Conservation (phyloP, 257 asterid genomes). For the Solanum sparsipilum region DNA sequence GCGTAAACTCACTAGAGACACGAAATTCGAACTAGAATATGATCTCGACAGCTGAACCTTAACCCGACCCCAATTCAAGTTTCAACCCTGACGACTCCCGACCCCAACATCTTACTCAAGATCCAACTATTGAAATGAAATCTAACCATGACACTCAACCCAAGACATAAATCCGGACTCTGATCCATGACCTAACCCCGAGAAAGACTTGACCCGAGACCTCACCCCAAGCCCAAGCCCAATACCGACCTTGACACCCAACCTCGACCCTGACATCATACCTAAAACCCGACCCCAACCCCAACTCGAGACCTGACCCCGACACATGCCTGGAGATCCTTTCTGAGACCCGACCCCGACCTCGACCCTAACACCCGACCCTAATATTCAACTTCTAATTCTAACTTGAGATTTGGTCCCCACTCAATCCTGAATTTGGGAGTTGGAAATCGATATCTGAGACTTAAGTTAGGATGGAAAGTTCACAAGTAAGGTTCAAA, state of each 20-base stretch:
- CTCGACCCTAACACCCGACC: neutral
- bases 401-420: neutral
- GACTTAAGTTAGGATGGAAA: neutral
- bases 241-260: neutral
- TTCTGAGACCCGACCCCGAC: neutral
- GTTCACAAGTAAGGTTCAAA: neutral
- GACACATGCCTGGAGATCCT: neutral
- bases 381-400: neutral
- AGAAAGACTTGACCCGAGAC: neutral
- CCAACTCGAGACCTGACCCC: neutral
- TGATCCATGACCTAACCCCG: neutral
- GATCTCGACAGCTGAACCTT: neutral
- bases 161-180: neutral
- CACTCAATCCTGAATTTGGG: neutral
- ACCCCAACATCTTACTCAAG: neutral
- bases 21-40: too few species aligned
- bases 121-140: neutral
- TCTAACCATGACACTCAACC: neutral
- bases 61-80: neutral
- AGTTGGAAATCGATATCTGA: neutral
- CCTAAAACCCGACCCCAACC: too few species aligned
- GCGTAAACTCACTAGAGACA: neutral
- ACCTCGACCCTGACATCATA: neutral
- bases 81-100: neutral
- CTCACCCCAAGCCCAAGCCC: neutral